Conservation (phyloP, 768 basidiomycete genomes). For the Phylloporus arenicola region DNA sequence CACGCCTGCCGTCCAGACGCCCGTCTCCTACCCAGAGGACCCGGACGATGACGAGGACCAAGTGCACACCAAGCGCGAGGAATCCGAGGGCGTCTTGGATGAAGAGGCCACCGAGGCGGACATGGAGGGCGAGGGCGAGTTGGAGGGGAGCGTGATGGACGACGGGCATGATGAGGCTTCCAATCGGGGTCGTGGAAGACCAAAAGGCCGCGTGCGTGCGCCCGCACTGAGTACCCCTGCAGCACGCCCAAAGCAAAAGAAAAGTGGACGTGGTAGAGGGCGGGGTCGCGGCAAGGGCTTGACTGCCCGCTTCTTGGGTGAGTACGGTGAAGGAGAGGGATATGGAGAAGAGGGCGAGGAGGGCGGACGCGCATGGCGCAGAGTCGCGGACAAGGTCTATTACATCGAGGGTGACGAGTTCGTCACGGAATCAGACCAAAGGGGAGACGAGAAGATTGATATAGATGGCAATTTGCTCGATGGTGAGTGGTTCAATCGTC, state of each 20-base stretch:
- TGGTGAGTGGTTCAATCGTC: constrained; percentile 45
- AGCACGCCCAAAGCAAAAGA: constrained; percentile 28
- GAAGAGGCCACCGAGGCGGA: constrained; percentile 30
- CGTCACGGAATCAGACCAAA: constrained; percentile 73
- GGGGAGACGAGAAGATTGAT: constrained; percentile 92
- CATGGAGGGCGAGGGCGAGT: constrained; percentile 26
- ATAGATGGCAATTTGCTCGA: constrained; percentile 75
- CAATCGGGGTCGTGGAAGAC: constrained; percentile 33
- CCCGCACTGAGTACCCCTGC: constrained; percentile 26
- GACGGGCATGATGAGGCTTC: constrained; percentile 29
- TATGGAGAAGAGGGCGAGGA: constrained; percentile 37
- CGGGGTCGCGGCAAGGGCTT: constrained; percentile 33
- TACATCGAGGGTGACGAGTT: constrained; percentile 89
- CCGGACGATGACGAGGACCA: constrained; percentile 24
- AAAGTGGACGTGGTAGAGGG: constrained; percentile 40
- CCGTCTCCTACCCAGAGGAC: constrained; percentile 17
- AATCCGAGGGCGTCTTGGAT: constrained; percentile 25
- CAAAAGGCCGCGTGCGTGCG: constrained; percentile 36
- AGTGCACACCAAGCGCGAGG: constrained; percentile 26
- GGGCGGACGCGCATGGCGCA: constrained; percentile 62
- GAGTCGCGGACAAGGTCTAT: constrained; percentile 68
- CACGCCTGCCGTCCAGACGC: constrained; percentile 18
- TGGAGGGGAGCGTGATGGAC: constrained; percentile 28
- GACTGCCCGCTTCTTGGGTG: constrained; percentile 21
- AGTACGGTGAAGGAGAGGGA: constrained; percentile 37